Evolutionary conservation across 2,329 filamentous ascomycete species (phyloP).

Genomic region (Pezicula carpinea): DNA sequence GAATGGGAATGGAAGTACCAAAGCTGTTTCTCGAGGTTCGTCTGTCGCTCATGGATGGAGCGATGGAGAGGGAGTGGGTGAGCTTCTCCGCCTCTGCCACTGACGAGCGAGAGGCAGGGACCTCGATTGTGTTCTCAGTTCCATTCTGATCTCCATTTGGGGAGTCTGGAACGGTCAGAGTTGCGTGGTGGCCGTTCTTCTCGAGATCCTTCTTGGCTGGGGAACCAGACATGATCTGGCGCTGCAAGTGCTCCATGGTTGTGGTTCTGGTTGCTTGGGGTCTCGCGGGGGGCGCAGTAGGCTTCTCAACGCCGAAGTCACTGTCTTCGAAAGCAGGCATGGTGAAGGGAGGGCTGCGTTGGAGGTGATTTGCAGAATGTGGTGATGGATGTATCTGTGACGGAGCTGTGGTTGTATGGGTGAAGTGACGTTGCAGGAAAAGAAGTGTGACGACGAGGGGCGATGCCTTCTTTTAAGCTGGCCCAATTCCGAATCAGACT

Average conservation of each 20-base stretch:
- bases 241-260: conserved; percentile 12
- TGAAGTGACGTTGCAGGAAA: neutral
- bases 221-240: conserved; percentile 18
- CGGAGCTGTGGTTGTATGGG: no score
- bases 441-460: neutral
- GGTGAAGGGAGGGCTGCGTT: conserved; percentile 26
- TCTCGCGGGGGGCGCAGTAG: conserved; percentile 14
- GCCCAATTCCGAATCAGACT: no score
- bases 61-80: conserved; percentile 69
- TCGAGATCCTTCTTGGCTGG: conserved; percentile 6
- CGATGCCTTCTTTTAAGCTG: no score
- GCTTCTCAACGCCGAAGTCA: conserved; percentile 42
- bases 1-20: conserved; percentile 68
- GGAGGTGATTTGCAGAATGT: neutral
- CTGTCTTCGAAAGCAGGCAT: conserved; percentile 59
- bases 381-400: no score
- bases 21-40: conserved; percentile 72
- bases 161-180: conserved; percentile 39
- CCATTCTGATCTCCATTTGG: conserved; percentile 27
- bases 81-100: conserved; percentile 63
- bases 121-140: conserved; percentile 54
- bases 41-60: conserved; percentile 63
- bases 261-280: conserved; percentile 4
- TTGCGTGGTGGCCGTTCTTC: conserved; percentile 9
- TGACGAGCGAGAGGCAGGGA: conserved; percentile 63